phyloP scores from a whole-genome alignment of 164 flowering plant genomes.

The Cinnamomum chago region DNA sequence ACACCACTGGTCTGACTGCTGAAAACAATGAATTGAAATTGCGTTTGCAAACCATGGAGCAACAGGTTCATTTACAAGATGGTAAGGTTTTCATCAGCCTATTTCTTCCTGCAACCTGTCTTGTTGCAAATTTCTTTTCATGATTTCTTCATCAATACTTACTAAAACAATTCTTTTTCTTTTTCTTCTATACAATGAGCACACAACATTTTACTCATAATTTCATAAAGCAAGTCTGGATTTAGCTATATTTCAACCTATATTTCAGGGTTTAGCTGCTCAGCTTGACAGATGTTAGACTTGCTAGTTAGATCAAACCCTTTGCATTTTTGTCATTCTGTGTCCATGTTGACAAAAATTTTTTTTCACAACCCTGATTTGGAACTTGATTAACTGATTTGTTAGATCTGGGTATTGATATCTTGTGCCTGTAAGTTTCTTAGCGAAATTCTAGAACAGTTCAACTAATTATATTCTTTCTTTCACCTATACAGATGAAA shows the following conservation, averaged over 20 bases:
- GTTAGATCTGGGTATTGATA: not conserved
- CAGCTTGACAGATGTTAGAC: not conserved
- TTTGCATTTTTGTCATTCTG: not conserved
- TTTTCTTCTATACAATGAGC: no score
- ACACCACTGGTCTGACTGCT: conserved; percentile 75
- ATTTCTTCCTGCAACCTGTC: not conserved
- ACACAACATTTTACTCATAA: no score
- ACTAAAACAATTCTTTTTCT: no score
- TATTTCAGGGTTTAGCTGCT: not conserved
- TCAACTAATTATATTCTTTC: no score
- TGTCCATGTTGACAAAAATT: not conserved
- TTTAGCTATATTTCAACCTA: no score
- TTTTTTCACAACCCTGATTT: not conserved
- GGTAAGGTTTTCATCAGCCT: conserved; percentile 40
- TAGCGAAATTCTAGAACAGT: no score
- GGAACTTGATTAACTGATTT: not conserved
- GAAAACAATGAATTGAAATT: conserved; percentile 90
- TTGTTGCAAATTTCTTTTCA: not conserved
- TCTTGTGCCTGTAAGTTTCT: not conserved
- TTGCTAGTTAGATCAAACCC: not conserved
- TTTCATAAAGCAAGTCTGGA: not conserved
- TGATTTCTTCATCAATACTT: not conserved
- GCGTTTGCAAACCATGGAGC: conserved; percentile 94
- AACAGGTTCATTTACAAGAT: conserved; percentile 96
- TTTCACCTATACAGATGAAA: no score